Percentiles rank a stretch among this genome's conserved stretches.
phyloP scores from a whole-genome alignment of 2,329 filamentous ascomycete genomes.

The Gliomastix tumulicola region DNA sequence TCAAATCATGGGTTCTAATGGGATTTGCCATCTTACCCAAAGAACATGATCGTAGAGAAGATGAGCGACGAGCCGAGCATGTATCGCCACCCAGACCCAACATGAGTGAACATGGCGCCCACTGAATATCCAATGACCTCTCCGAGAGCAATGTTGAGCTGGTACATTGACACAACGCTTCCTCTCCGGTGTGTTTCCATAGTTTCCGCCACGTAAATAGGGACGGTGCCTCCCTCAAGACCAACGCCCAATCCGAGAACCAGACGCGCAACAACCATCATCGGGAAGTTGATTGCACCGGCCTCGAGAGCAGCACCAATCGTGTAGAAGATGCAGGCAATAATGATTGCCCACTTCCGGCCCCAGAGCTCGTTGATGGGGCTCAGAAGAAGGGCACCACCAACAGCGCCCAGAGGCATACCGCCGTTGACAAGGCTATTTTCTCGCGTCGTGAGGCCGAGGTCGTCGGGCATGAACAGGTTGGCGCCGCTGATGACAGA shows the following conservation, averaged over 20 bases:
- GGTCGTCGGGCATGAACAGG: conserved; percentile 54
- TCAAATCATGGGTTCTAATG: background rate
- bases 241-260: conserved; percentile 66
- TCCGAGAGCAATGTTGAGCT: conserved; percentile 69
- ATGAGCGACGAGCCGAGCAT: conserved; percentile 67
- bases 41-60: conserved; percentile 46
- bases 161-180: conserved; percentile 67
- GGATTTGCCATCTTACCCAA: conserved; percentile 19
- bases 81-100: conserved; percentile 65
- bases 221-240: conserved; percentile 67
- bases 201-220: conserved; percentile 68
- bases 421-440: conserved; percentile 62
- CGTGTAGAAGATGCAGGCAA: conserved; percentile 64
- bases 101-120: conserved; percentile 65
- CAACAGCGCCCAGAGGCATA: conserved; percentile 67
- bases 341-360: conserved; percentile 60
- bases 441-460: conserved; percentile 47
- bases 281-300: conserved; percentile 60
- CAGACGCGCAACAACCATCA: conserved; percentile 63
- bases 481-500: conserved; percentile 16
- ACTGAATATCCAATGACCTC: conserved; percentile 69
- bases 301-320: conserved; percentile 63
- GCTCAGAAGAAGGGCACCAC: conserved; percentile 59
- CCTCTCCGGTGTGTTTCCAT: conserved; percentile 61
- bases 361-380: conserved; percentile 63